Conservation (phyloP, 768 basidiomycete species). For the Leccinum uliginosum region DNA sequence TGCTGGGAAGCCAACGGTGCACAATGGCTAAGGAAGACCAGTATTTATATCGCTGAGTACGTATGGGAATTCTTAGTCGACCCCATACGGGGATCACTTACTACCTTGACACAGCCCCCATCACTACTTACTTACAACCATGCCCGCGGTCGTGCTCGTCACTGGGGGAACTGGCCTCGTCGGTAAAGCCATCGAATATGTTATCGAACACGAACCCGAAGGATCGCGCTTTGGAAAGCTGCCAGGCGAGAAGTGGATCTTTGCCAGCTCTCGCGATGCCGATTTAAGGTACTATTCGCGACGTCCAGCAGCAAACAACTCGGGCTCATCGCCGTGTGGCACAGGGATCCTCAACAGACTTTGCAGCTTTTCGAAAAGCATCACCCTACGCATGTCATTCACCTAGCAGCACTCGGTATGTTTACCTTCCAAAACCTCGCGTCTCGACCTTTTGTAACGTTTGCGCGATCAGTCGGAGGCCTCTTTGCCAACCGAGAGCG, state of each 20-base stretch:
- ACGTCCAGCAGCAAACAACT: not conserved
- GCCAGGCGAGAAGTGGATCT: constrained; percentile 82
- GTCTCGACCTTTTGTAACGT: constrained; percentile 6
- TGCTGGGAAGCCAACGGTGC: constrained; percentile 5
- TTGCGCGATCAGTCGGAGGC: constrained; percentile 66
- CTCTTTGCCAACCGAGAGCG: constrained; percentile 95
- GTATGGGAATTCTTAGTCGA: constrained; percentile 13
- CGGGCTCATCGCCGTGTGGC: constrained; percentile 3
- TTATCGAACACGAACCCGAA: constrained; percentile 73
- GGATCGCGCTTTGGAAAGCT: constrained; percentile 76
- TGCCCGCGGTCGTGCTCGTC: constrained; percentile 59
- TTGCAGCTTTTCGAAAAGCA: constrained; percentile 80
- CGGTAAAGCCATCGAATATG: constrained; percentile 75
- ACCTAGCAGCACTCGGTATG: constrained; percentile 90
- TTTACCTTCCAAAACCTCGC: not conserved
- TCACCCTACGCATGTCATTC: constrained; percentile 94
- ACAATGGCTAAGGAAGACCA: not conserved
- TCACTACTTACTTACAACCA: constrained; percentile 1
- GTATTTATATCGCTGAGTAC: not conserved
- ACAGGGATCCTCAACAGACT: constrained; percentile 68
- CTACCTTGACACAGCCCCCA: not conserved
- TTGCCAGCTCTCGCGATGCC: constrained; percentile 71
- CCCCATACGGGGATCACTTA: not conserved
- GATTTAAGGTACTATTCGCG: constrained; percentile 66
- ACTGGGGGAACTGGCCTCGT: constrained; percentile 87